A percentile compares a stretch with the other conserved stretches of the same genome.
Conservation (phyloP, 2,329 filamentous ascomycete genomes). For the Davidsoniella eucalypti region DNA sequence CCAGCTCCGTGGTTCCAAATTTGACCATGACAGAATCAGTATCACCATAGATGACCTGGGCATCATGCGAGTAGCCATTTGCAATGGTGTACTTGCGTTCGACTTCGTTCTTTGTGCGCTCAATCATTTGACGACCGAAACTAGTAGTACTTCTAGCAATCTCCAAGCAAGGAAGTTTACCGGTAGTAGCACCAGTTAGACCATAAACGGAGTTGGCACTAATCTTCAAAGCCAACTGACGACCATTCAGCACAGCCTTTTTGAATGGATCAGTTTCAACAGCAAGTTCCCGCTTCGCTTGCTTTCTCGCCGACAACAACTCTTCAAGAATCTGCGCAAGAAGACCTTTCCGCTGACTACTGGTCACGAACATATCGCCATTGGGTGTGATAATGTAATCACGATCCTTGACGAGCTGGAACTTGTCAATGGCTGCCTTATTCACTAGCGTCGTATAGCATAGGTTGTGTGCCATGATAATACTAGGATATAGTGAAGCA, state of each 20-base stretch:
- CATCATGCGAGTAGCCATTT: conserved; percentile 88
- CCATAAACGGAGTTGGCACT: conserved; percentile 98
- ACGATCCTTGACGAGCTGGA: conserved; percentile 66
- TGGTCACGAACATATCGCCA: conserved; percentile 80
- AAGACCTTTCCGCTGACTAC: conserved; percentile 77
- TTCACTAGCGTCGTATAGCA: conserved; percentile 91
- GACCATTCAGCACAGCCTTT: conserved; percentile 92
- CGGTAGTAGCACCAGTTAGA: conserved; percentile 86
- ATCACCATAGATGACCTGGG: conserved; percentile 95
- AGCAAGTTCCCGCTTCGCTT: conserved; percentile 79
- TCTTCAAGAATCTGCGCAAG: conserved; percentile 93
- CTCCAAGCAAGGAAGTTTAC: conserved; percentile 83
- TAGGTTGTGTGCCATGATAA: conserved; percentile 96
- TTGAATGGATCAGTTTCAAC: conserved; percentile 90
- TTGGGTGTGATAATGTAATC: conserved; percentile 96
- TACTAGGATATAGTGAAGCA: conserved; percentile 92
- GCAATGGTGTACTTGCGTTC: conserved; percentile 78
- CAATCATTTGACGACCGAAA: conserved; percentile 98
- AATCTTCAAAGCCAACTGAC: conserved; percentile 88
- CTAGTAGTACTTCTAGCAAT: conserved; percentile 95
- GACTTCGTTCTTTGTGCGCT: conserved; percentile 92
- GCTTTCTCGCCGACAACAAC: conserved; percentile 77
- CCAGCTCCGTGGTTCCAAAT: conserved; percentile 76
- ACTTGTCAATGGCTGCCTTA: conserved; percentile 56
- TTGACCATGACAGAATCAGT: conserved; percentile 99